Conservation (phyloP, 768 basidiomycete species). For the Lentinula aciculospora region DNA sequence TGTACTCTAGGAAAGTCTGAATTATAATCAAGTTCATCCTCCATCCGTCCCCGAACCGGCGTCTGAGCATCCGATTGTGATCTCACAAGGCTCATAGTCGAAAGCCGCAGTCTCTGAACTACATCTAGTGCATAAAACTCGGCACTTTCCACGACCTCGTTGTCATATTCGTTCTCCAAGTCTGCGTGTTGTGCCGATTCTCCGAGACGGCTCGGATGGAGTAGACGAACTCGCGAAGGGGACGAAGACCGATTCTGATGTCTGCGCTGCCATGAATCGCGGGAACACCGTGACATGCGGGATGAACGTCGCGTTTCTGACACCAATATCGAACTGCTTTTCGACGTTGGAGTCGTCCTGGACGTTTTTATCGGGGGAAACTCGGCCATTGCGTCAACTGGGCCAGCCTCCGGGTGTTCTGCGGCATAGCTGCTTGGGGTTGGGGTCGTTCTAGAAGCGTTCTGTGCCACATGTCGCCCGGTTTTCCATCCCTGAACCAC, state of each 20-base stretch:
- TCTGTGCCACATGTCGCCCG: neutral
- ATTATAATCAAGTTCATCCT: neutral
- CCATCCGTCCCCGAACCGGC: neutral
- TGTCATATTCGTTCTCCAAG: neutral
- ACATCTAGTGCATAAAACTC: neutral
- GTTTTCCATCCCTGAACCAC: neutral
- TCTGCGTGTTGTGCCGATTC: neutral
- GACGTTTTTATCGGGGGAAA: neutral
- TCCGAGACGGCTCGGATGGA: neutral
- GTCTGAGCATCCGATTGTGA: conserved; percentile 3
- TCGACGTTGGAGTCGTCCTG: neutral
- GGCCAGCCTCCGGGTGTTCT: too few species aligned
- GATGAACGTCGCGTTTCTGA: neutral
- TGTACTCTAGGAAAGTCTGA: neutral
- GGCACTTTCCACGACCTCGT: neutral
- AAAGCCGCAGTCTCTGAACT: neutral
- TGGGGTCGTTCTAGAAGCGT: neutral
- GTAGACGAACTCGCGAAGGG: neutral
- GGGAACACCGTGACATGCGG: neutral
- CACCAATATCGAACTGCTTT: neutral
- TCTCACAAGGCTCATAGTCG: neutral
- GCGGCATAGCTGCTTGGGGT: neutral
- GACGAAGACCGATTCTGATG: neutral
- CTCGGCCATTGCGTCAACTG: too few species aligned
- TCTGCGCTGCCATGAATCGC: neutral